Evolutionary conservation across 2,329 filamentous ascomycete species (phyloP), one percentile per base, ranked within the genome.

Genomic region (Penicillium sp.): DNA sequence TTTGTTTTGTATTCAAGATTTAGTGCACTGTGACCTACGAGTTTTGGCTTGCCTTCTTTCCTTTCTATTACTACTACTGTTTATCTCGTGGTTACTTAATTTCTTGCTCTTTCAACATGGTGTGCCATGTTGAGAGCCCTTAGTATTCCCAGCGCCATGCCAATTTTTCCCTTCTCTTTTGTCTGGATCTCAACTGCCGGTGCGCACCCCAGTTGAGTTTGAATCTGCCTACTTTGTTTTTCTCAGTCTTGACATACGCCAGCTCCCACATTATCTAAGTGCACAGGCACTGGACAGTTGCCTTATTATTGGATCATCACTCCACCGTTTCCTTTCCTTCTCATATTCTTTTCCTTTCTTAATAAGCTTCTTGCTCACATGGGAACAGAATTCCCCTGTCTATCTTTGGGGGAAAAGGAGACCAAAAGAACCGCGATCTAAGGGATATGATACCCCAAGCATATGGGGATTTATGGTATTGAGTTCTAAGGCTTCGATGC

Each of bases 21-120:
- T 66, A 61, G 58, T 66, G 63, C 62, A 64, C 63, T 66, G 63
- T 66, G 62, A 66, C 61, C 63, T 66, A 65, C 62, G 62, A 66
- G 61, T 61, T 66, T 59, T 54, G 63, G 62, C 51, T 59, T 63
- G 61, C 55, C 59, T 58, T 64, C 61, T 59, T 63, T 59, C 57
- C 54, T 63, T 67, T 62, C 56, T 67, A 66, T 64, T 59, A 68
- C 54, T 69, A 69, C 31, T 69, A 67, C 49, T 58, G 65, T 61
- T 63, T 62, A 45, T 46, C 58, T 60, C 52, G 61, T 60, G 64
- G 56, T 61, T 64, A 65, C 58, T 65, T 64, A 62, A 65, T 62
- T 54, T 46, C 55, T 58, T 62, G 60, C 58, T 63, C 48, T 37
- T 40, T 46, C 51, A 53, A 56, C 46, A 53, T 44, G 60, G 58